Base-by-base conservation (phyloP, 192 early-diverging fungal genomes). In the Podila verticillata region DNA sequence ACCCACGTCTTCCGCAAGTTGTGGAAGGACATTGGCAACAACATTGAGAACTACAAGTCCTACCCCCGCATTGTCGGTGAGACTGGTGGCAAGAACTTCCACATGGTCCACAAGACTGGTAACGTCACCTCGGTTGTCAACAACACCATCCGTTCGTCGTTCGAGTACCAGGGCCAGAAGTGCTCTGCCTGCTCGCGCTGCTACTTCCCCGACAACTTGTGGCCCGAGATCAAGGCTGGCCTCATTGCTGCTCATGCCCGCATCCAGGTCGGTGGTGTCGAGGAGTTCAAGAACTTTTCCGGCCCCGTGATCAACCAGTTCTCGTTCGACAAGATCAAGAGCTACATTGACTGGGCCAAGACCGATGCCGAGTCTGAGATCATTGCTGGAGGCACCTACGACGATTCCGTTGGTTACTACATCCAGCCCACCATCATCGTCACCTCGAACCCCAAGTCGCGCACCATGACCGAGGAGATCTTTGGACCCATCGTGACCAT, bases 11-110 rank as follows among this genome's bases (percentile, higher is more conserved):
- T 99, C 88, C 93, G 94, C 86, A 87, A 91, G 74, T 87, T 99
- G 77, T 99, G 95, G 95, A 91, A 92, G 85, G 89, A 92, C 68
- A 95, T 98, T 83, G 94, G 91, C 44, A 85, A 91, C 78, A 98
- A 99, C 89, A 90, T 99, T 60, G 92, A 96, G 68, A 89, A 73
- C 56, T 99, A 98, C 89, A 90, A 89, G 81, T 91, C 91, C 60
- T 99, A 97, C 84, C 97, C 97, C 58, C 94, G 97, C 81, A 93
- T 99, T 66, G 97, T 99, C 20, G 97, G 97, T 81, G 97, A 99
- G 85, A 98, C 97, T 31, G 98, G 98, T 80, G 98, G 98, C 65
- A 99, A 99, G 89, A 99, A 99, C 92, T 97, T 96, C 90, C 98
- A 99, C 75, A 84, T 99, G 64, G 78, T 98, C 57, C 96, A 98